Evolutionary conservation across 768 basidiomycete species (phyloP).

Genomic region (Trametes elegans): DNA sequence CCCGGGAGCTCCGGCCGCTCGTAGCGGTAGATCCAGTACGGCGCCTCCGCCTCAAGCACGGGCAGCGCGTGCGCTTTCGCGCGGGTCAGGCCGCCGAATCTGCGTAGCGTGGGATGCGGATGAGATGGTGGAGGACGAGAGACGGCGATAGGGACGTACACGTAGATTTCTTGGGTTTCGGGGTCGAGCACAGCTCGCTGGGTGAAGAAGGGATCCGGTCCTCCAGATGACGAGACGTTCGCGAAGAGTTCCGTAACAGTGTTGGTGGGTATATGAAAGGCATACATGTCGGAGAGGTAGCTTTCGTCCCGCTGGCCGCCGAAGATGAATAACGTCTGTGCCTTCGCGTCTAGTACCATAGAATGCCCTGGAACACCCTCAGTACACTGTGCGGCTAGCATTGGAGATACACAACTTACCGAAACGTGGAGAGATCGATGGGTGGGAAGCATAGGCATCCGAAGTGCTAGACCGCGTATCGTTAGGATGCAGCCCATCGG

Average conservation of each 20-base stretch:
- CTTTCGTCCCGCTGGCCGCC: conserved; percentile 69
- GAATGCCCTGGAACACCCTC: conserved; percentile 57
- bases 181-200: conserved; percentile 73
- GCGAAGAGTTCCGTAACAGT: conserved; percentile 59
- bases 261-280: conserved; percentile 60
- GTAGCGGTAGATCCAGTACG: conserved; percentile 72
- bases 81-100: conserved; percentile 62
- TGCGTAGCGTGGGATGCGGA: conserved; percentile 23
- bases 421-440: conserved; percentile 56
- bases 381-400: not conserved
- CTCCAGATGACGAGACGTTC: conserved; percentile 59
- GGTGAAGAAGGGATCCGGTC: conserved; percentile 71
- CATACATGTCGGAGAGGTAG: conserved; percentile 75
- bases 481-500: too few species aligned
- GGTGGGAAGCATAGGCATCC: conserved; percentile 32
- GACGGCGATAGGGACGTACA: conserved; percentile 43
- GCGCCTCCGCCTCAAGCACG: conserved; percentile 44
- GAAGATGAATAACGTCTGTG: conserved; percentile 65
- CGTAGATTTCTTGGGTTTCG: conserved; percentile 62
- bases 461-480: conserved; percentile 20
- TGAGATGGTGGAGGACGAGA: too few species aligned
- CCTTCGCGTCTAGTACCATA: conserved; percentile 69
- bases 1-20: conserved; percentile 49
- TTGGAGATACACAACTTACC: conserved; percentile 36
- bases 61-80: conserved; percentile 39